Base-by-base conservation (phyloP, 805 yeast species). In the Soucietia sequanensis region DNA sequence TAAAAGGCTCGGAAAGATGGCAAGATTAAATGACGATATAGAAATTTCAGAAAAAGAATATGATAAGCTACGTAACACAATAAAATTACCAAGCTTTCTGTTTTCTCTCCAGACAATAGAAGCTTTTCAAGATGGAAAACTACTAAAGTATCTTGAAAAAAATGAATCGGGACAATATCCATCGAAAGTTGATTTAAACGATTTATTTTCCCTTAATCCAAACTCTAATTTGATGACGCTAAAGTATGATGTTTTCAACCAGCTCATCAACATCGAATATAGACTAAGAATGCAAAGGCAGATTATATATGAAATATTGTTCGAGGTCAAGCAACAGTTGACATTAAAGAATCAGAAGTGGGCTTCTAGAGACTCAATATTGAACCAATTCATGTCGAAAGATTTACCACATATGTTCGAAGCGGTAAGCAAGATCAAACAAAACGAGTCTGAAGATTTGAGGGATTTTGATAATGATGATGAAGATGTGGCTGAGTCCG, bases 291-390 rank as follows among this genome's bases (percentile, higher is more conserved):
- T 63, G 36, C 46, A 56, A 35, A 42, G 52, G 34, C 55, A 61
- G 45, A 49, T 67, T 30, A 58, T 62, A 36, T 55, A 62, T 40
- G 72, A 66, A 37, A 46, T 64, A 2, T 47, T 66, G 33, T 47
- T 50, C 10, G 48, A 51, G 31, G 52, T 63, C 21, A 64, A 61
- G 35, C 48, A 54, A 31, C 64, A 59, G 27, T 45, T 65, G 19
- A 38, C 44, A 1, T 44, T 53, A 12, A 53, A 59, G 22, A 64
- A 62, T 35, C 49, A 44, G 33, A 58, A 58, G 38, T 68, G 73
- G 73, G 52, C 50, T 11, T 31, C 48, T 8, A 46, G 70, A 29
- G 68, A 63, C 39, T 39, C 50, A 14, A 44, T 46, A 9, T 51
- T 68, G 37, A 47, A 51, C 11, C 49, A 49, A 27, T 67, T 68